Conservation (phyloP, 805 yeast genomes). For the Candida krabiensis region DNA sequence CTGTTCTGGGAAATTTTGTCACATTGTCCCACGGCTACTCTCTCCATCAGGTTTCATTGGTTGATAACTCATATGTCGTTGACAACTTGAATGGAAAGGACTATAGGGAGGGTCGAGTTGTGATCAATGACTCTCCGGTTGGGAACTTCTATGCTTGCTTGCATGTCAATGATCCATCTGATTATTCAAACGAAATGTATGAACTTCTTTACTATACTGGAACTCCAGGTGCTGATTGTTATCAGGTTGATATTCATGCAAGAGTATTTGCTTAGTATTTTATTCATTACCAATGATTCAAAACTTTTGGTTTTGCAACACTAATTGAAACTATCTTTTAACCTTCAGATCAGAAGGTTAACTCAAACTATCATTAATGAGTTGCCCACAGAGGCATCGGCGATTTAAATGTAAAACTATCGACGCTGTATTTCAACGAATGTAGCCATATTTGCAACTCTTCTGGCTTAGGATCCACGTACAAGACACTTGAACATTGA, state of each 20-base stretch:
- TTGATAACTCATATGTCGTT: slow-evolving; percentile 1
- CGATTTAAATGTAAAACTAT: slow-evolving; percentile 9
- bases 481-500: slow-evolving; percentile 32
- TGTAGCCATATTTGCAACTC: slow-evolving; percentile 44
- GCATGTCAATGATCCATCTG: slow-evolving; percentile 41
- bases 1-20: slow-evolving; percentile 12
- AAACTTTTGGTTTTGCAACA: too few species aligned
- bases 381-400: slow-evolving; percentile 7
- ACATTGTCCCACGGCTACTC: slow-evolving; percentile 14
- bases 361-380: not conserved
- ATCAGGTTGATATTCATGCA: slow-evolving; percentile 10
- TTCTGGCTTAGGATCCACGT: slow-evolving; percentile 27
- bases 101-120: slow-evolving; percentile 14
- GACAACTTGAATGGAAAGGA: slow-evolving; percentile 1
- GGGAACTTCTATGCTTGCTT: slow-evolving; percentile 37
- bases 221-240: slow-evolving; percentile 7
- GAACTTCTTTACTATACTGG: slow-evolving; percentile 26
- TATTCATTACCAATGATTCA: too few species aligned
- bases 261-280: not conserved
- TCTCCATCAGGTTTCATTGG: slow-evolving; percentile 3
- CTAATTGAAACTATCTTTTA: too few species aligned
- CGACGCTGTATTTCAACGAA: slow-evolving; percentile 37
- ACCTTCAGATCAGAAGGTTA: too few species aligned
- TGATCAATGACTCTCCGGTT: slow-evolving; percentile 5
- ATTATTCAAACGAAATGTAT: slow-evolving; percentile 29